Base-by-base conservation (phyloP, 768 basidiomycete genomes). In the Trametes maxima region DNA sequence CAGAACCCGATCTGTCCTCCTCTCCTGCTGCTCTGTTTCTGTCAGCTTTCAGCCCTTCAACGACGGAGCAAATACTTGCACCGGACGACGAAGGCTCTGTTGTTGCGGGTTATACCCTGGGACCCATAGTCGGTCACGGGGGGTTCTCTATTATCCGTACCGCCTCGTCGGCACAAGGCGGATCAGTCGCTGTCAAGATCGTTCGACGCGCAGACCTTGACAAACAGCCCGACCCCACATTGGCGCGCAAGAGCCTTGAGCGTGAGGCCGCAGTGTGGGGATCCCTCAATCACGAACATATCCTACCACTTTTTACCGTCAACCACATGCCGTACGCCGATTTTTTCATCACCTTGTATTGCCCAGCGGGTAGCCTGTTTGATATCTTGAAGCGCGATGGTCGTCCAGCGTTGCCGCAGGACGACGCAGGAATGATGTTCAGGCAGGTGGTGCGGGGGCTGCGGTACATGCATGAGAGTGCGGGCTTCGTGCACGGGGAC, bases 401-500 rank as follows among this genome's bases (percentile, higher is more conserved):
- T 3, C 72, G 74, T 0, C 89, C 86, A 2, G 88, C 85, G 39
- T 72, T 94, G 24, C 82, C 83, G 17, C 88, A 86, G 60, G 91
- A 93, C 65, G 91, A 92, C 68, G 87, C 82, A 3, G 90, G 90
- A 52, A 88, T 86, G 80, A 86, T 93, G 83, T 93, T 95, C 71
- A 81, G 88, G 55, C 92, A 95, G 78, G 82, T 95, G 66, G 90
- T 92, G 52, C 79, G 88, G 56, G 93, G 91, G 19, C 74, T 95
- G 70, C 82, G 85, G 54, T 95, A 95, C 76, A 74, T 96, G 70
- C 94, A 96, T 73, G 84, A 88, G 60, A 82, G 84, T 43, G 88
- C 86, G 25, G 75, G 81, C 8, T 84, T 89, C 67, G 89, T 95
- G 55, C 96, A 99, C 77, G 85, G 94, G 67, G 97, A 99, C 76